phyloP scores from a whole-genome alignment of 768 basidiomycete species.

The Serendipita sp. region DNA sequence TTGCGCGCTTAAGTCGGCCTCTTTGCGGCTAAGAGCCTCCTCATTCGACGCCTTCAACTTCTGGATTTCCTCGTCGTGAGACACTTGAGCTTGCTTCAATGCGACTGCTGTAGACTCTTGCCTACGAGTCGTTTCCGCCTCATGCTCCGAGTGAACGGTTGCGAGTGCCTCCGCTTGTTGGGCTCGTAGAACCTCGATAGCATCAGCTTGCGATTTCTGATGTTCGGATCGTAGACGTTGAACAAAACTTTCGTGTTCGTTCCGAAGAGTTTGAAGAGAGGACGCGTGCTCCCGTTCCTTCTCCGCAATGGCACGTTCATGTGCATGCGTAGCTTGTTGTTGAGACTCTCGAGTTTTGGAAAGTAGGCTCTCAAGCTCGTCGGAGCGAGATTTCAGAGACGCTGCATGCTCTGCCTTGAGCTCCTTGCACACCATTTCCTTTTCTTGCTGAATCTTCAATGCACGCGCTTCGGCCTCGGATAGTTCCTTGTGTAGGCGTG shows the following conservation, averaged over 20 bases:
- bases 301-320: conserved; percentile 39
- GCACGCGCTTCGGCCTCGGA: conserved; percentile 23
- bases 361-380: conserved; percentile 38
- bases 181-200: conserved; percentile 5
- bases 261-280: conserved; percentile 51
- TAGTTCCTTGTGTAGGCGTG: conserved; percentile 29
- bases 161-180: conserved; percentile 5
- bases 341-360: conserved; percentile 37
- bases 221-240: conserved; percentile 65
- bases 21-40: conserved; percentile 44
- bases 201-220: conserved; percentile 16
- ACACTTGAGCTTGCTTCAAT: conserved; percentile 7
- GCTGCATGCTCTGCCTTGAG: conserved; percentile 33
- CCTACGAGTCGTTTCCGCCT: background rate
- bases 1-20: conserved; percentile 40
- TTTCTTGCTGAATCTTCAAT: conserved; percentile 32
- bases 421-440: conserved; percentile 43
- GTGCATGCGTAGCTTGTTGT: conserved; percentile 36
- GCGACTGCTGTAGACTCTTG: background rate
- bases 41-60: conserved; percentile 13
- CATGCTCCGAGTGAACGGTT: background rate
- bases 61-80: conserved; percentile 11
- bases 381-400: conserved; percentile 34
- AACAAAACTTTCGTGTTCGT: conserved; percentile 67
- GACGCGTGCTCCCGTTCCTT: conserved; percentile 44